Conservation (phyloP, 2,329 filamentous ascomycete species). For the Dendryphion nanum region DNA sequence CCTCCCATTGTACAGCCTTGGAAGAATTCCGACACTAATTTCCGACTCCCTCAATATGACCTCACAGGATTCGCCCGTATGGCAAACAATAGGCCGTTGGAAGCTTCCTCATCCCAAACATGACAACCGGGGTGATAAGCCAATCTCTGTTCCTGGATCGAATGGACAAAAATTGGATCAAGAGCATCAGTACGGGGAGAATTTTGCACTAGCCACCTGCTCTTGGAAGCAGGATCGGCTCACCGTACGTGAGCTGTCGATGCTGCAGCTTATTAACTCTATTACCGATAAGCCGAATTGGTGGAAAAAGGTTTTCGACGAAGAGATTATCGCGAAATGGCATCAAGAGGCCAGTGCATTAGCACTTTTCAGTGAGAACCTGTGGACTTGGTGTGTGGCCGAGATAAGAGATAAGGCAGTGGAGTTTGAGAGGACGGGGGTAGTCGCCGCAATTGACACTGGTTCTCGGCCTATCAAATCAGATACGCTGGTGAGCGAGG, state of each 20-base stretch:
- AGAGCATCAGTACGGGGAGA: no score
- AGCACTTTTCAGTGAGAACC: constrained; percentile 1
- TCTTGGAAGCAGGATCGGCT: no score
- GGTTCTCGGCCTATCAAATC: constrained; percentile 52
- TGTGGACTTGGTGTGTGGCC: constrained; percentile 24
- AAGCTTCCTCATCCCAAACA: no score
- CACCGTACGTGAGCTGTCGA: constrained; percentile 35
- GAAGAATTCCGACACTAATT: no score
- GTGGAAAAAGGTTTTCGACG: constrained; percentile 38
- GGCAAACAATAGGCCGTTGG: no score
- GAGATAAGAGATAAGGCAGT: constrained; percentile 52
- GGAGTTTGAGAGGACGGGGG: constrained; percentile 38
- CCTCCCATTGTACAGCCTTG: no score
- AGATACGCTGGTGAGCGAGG: constrained; percentile 44
- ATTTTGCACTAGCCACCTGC: no score
- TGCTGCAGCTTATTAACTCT: constrained; percentile 36
- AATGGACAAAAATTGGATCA: no score
- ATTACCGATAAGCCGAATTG: constrained; percentile 40
- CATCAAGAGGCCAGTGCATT: constrained; percentile 18
- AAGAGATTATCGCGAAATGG: constrained; percentile 29
- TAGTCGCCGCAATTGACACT: constrained; percentile 47
- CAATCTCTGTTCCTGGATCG: no score
- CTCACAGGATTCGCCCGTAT: no score
- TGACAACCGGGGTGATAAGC: no score
- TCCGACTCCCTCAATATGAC: no score